Conservation (phyloP, 2,329 filamentous ascomycete species). For the Claviceps spartinae region DNA sequence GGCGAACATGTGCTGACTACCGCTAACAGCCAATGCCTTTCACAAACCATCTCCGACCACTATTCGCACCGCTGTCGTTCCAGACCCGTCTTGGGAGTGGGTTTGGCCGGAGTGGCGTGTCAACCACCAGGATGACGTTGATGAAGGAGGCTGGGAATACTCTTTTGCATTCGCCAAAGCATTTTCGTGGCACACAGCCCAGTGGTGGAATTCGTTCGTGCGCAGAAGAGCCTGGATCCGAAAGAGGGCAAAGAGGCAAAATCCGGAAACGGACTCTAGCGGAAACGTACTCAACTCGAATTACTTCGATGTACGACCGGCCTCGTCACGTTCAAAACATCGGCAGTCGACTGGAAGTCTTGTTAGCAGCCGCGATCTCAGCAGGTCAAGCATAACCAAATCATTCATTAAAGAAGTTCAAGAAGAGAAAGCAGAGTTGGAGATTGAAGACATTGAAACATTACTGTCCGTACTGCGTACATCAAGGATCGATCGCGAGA, state of each 20-base stretch:
- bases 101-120: slow-evolving; percentile 52
- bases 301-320: slow-evolving; percentile 63
- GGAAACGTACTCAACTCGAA: slow-evolving; percentile 58
- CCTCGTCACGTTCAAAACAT: slow-evolving; percentile 21
- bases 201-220: slow-evolving; percentile 95
- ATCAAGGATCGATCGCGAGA: slow-evolving; percentile 78
- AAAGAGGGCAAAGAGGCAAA: slow-evolving; percentile 52
- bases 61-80: slow-evolving; percentile 79
- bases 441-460: slow-evolving; percentile 49
- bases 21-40: slow-evolving; percentile 41
- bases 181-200: slow-evolving; percentile 77
- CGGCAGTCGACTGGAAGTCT: slow-evolving; percentile 20
- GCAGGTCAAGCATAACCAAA: slow-evolving; percentile 24
- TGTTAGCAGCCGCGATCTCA: slow-evolving; percentile 18
- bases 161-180: slow-evolving; percentile 68
- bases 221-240: slow-evolving; percentile 77
- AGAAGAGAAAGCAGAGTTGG: slow-evolving; percentile 42
- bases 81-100: slow-evolving; percentile 94
- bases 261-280: slow-evolving; percentile 31
- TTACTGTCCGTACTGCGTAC: slow-evolving; percentile 55
- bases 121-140: slow-evolving; percentile 58
- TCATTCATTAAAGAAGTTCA: slow-evolving; percentile 29
- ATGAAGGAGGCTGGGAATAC: slow-evolving; percentile 93
- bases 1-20: slow-evolving; percentile 2
- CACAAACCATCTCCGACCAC: slow-evolving; percentile 47